Percentiles rank a stretch among this genome's conserved stretches.
These are phyloP conservation scores for Anacardium occidentale DNA, from an alignment of 345 rosid species.

Conservation along the genomic window DNA sequence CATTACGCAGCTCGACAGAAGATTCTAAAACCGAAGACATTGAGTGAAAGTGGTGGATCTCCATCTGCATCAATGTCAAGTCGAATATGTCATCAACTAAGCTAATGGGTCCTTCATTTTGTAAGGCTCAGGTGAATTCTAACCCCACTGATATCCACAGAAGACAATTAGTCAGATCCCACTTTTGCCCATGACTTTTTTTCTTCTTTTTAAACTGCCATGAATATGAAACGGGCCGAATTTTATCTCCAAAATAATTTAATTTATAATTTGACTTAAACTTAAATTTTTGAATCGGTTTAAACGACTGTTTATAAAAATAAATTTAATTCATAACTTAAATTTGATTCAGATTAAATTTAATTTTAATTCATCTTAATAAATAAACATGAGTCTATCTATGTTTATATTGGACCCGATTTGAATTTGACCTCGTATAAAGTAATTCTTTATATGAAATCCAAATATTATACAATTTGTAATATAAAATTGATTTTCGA, in stretches of 20 bases:
- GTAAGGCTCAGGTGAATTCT: constrained; percentile 15
- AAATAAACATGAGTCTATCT: too few relatives aligned
- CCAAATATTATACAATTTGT: not conserved
- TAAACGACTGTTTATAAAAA: too few relatives aligned
- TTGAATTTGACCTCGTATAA: constrained; percentile 13
- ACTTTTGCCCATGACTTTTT: constrained; percentile 5
- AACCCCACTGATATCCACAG: constrained; percentile 26
- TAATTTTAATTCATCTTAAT: too few relatives aligned
- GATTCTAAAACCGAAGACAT: constrained; percentile 9
- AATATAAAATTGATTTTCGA: not conserved
- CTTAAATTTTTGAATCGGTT: too few relatives aligned
- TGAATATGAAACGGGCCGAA: constrained; percentile 10
- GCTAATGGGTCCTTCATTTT: constrained; percentile 12
- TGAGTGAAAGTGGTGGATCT: constrained; percentile 8
- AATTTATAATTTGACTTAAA: too few relatives aligned
- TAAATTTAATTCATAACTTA: too few relatives aligned
- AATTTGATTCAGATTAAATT: too few relatives aligned
- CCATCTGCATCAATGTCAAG: constrained; percentile 10
- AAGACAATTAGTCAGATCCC: constrained; percentile 6
- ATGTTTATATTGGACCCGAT: too few relatives aligned
- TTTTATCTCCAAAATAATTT: too few relatives aligned
- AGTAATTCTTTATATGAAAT: not conserved
- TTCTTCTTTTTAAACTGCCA: not conserved
- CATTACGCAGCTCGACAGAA: constrained; percentile 29
- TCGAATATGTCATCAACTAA: not conserved